Evolutionary conservation across 306 rosid genomes (phyloP), one percentile per base, ranked within the genome.

Genomic region (Cyclanthera cordifolia): DNA sequence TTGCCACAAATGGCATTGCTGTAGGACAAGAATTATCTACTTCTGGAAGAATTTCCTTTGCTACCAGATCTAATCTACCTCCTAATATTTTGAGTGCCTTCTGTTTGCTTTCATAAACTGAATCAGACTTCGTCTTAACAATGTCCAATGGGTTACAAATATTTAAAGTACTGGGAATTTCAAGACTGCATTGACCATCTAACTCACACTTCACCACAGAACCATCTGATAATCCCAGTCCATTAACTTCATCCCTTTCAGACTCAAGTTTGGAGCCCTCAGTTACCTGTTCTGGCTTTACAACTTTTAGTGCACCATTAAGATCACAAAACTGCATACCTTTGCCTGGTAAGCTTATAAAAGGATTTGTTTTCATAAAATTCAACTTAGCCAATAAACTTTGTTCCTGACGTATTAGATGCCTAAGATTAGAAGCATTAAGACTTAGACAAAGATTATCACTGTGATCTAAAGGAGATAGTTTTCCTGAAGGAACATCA

Each of bases 261-360:
- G 53, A 75, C 53, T 65, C 83, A 73, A 48, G 66, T 71, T 84
- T 87, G 48, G 37, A 49, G 69, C 82, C 78, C 75, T 78, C 96
- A 55, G 84, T 91, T 53, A 74, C 63, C 45, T 95, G 96, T 67
- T 93, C 98, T 39, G 89, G 52, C 76, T 93, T 93, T 14, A 93
- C 88, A 17, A 53, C 65, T 74, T 79, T 85, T 67, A 78, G 75
- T 77, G 70, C 78, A 32, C 76, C 71, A 65, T 68, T 75, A 27
- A 57, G 61, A 78, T 64, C 84, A 69, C 63, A 76, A 25, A 64
- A 49, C 27, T 74, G 65, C 57, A 72, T 59, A 30, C 17, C 71
- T 72, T 58, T 59, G 53, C 74, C 77, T 2, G 77, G 53, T 59
- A 76, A 69, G 65, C 53, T 77, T 37, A 23, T 28, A 74, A 43